Base-by-base conservation (phyloP, 192 early-diverging fungal genomes). In the Gonapodya sp. region DNA sequence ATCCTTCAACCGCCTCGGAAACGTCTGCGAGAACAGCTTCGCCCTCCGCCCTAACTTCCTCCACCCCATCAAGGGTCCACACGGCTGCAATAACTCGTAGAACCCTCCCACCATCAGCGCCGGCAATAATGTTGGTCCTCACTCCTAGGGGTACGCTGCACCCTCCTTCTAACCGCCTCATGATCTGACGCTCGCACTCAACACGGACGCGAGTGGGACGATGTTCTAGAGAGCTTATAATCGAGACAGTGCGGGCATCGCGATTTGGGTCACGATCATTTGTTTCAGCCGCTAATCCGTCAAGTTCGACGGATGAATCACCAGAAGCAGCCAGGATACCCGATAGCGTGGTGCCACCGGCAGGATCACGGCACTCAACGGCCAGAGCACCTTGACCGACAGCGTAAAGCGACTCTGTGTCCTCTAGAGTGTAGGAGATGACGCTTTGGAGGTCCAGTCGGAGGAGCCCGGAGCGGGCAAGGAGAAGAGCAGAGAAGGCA, bases 111-210 rank as follows among this genome's bases (percentile, higher is more conserved):
- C 33, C 34, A 24, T 0, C 32, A 24, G 16, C 35, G 80, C 32
- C 77, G 77, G 34, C 34, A 81, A 83, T 33, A 46, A 83, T 81
- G 35, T 33, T 73, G 35, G 87, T 89, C 83, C 79, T 89, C 18
- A 96, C 96, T 35, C 96, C 97, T 81, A 98, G 92, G 1, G 97
- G 96, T 73, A 98, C 96, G 75, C 91, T 93, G 87, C 97, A 98
- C 0, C 97, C 97, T 36, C 97, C 97, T 86, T 99, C 95, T 32
- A 99, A 85, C 35, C 84, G 88, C 0, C 86, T 78, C 95, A 97
- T 96, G 81, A 96, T 88, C 36, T 91, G 86, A 18, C 96, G 94
- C 83, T 99, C 96, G 8, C 93, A 92, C 36, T 88, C 83, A 79
- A 94, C 96, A 72, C 89, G 83, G 32, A 96, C 78, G 35, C 91